A percentile compares a stretch with the other conserved stretches of the same genome.
These are phyloP conservation scores for Ceratocystis huliohia DNA, from an alignment of 2,329 filamentous ascomycete genomes.

Conservation along the genomic window DNA sequence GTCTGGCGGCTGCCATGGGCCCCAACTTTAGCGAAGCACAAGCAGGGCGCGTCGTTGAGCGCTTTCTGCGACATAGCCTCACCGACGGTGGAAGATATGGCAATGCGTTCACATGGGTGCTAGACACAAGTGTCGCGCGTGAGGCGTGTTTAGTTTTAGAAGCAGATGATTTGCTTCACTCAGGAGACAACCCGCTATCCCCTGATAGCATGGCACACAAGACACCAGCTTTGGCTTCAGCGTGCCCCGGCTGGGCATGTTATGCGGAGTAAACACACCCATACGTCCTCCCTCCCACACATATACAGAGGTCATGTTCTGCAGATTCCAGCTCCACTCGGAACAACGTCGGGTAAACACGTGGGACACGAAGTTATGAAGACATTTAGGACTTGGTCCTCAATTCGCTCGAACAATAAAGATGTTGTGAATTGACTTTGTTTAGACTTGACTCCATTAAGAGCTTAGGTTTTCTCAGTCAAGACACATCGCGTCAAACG, in stretches of 20 bases:
- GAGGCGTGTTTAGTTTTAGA: constrained; percentile 73
- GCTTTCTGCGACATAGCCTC: constrained; percentile 58
- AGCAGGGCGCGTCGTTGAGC: constrained; percentile 70
- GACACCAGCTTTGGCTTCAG: constrained; percentile 64
- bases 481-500: no score
- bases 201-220: constrained; percentile 24
- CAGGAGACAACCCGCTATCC: constrained; percentile 3
- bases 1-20: constrained; percentile 70
- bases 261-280: constrained; percentile 98
- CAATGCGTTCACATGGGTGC: constrained; percentile 75
- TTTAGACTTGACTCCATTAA: no score
- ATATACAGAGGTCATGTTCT: no score
- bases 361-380: no score
- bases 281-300: constrained; percentile 78
- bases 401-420: no score
- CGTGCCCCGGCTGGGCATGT: constrained; percentile 96
- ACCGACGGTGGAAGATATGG: constrained; percentile 55
- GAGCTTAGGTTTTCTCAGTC: no score
- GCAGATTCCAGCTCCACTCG: no score
- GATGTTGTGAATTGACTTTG: no score
- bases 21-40: constrained; percentile 56
- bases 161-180: constrained; percentile 52
- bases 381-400: no score
- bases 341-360: no score
- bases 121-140: constrained; percentile 76